Conservation (phyloP, 352 stramenopile species). For the Pythium insidiosum region DNA sequence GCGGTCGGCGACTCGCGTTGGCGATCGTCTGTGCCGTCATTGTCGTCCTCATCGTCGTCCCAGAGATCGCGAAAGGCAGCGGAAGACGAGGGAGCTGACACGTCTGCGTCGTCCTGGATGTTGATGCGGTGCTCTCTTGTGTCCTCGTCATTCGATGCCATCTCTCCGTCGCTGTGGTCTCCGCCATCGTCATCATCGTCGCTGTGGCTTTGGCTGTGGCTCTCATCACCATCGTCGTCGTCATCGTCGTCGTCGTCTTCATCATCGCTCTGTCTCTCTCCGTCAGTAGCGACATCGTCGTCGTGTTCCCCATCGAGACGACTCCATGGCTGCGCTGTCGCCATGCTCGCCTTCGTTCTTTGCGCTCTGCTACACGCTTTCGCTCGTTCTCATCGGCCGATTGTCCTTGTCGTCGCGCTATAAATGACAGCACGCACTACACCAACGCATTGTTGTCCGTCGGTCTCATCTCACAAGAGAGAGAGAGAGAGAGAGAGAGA, state of each 20-base stretch:
- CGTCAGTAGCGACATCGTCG: no score
- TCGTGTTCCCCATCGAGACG: conserved; percentile 5
- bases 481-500: background rate
- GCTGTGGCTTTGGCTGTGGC: background rate
- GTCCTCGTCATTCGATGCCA: background rate
- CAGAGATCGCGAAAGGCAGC: no score
- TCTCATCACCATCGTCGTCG: background rate
- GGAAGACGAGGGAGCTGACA: no score
- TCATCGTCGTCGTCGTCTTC: background rate
- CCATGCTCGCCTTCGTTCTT: background rate
- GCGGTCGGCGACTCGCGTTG: background rate
- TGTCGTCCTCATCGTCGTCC: conserved; percentile 17
- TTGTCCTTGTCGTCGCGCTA: background rate
- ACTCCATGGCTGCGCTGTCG: background rate
- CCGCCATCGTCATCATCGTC: background rate
- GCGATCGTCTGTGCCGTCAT: background rate
- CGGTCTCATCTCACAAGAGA: background rate
- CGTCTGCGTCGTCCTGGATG: conserved; percentile 9
- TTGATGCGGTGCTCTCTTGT: conserved; percentile 7
- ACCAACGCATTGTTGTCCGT: no score
- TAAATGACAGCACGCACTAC: background rate
- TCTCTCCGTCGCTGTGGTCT: background rate
- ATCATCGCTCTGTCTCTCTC: background rate
- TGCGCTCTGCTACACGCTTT: background rate
- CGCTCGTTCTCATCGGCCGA: no score